These are phyloP conservation scores for Arthrobotrys megalospora DNA, from an alignment of 2,329 filamentous ascomycete genomes.

Conservation along the genomic window DNA sequence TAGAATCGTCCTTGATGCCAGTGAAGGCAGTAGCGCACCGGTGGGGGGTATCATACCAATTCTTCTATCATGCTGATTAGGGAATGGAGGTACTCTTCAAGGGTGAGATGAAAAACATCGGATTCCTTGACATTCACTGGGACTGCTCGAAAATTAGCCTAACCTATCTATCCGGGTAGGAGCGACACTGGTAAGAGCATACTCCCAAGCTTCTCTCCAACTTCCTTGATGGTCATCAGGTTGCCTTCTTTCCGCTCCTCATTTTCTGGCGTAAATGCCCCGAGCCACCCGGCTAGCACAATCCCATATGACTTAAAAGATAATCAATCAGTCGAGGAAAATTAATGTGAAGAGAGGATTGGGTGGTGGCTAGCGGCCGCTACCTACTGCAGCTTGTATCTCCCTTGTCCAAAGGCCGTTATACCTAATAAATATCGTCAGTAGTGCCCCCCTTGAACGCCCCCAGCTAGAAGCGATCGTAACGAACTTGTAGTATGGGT, in stretches of 20 bases:
- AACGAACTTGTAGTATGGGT: slow-evolving; percentile 94
- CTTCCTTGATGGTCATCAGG: slow-evolving; percentile 88
- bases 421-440: slow-evolving; percentile 71
- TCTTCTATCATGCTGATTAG: slow-evolving; percentile 91
- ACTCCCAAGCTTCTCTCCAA: slow-evolving; percentile 84
- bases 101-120: slow-evolving; percentile 93
- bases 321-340: slow-evolving; percentile 12
- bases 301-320: slow-evolving; percentile 72
- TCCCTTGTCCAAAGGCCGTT: slow-evolving; percentile 88
- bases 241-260: slow-evolving; percentile 73
- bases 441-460: neutral
- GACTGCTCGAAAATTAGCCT: slow-evolving; percentile 71
- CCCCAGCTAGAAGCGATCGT: neutral
- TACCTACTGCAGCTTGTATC: slow-evolving; percentile 81
- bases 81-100: slow-evolving; percentile 95
- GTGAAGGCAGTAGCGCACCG: neutral
- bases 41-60: slow-evolving; percentile 71
- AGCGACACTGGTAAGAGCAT: slow-evolving; percentile 42
- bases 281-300: slow-evolving; percentile 81
- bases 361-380: slow-evolving; percentile 62
- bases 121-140: slow-evolving; percentile 90
- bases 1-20: slow-evolving; percentile 10
- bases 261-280: slow-evolving; percentile 72
- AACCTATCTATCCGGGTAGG: neutral
- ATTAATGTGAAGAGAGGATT: neutral